Evolutionary conservation across 768 basidiomycete species (phyloP), one percentile per base, ranked within the genome.

Genomic region (Pleurotus pulmonarius): DNA sequence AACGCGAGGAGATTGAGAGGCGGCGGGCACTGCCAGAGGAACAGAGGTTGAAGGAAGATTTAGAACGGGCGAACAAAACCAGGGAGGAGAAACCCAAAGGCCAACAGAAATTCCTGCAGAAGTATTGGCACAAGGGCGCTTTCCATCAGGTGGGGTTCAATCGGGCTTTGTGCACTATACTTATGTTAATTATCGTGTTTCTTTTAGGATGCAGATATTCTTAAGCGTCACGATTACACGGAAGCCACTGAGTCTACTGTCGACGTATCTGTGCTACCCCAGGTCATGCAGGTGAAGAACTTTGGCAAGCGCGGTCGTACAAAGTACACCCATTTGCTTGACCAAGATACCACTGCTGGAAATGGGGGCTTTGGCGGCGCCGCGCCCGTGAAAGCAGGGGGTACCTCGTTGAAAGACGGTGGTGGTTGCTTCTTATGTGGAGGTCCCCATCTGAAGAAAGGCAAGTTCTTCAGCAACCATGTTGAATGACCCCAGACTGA

Each of bases 81-180:
- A 79, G 97, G 56, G 87, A 88, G 55, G 92, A 91, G 54, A 96
- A 95, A 71, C 90, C 92, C 1, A 90, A 97, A 67, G 93, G 92
- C 3, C 81, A 91, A 60, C 90, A 94, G 67, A 91, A 86, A 66
- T 98, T 98, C 73, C 70, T 98, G 60, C 94, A 98, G 69, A 98
- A 97, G 72, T 99, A 97, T 69, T 98, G 94, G 86, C 97, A 99
- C 76, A 98, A 96, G 72, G 97, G 97, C 64, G 97, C 96, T 58
- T 99, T 98, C 78, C 94, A 97, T 69, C 92, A 95, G 82, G 94
- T 91, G 58, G 29, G 64, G 65, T 29, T 22, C 9, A 41, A 58
- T 37, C 25, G 56, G 9, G 12, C 7, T 22, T 5, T 8, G 16
- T 46, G n/a, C 37, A 26, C 5, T 3, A 20, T 15, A 11, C 18